Evolutionary conservation across 352 stramenopile species (phyloP), one percentile per base, ranked within the genome.

Genomic region (Phytophthora capsici): DNA sequence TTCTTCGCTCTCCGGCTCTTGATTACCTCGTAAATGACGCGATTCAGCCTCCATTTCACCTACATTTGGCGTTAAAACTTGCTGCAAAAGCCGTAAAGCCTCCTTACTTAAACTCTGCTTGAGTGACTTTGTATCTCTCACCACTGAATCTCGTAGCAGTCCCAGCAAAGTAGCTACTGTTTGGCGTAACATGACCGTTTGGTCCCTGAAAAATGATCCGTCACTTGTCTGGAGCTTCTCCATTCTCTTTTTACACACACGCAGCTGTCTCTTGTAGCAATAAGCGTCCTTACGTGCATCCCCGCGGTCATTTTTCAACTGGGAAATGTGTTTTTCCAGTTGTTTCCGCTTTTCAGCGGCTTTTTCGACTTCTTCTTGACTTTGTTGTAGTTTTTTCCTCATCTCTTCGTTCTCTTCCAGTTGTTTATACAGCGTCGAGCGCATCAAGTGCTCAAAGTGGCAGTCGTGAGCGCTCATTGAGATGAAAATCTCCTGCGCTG

Each of bases 31-130:
- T 14, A 32, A 46, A 10, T 37, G 46, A 37, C 19, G 25, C n/a
- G 26, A 23, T 4, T 58, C 45, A 50, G 40, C 57, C 17, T 65
- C 30, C 26, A 30, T 13, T 4, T 14, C 13, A 14, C 28, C 34
- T 25, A 69, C 16, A 20, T 19, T 53, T 52, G 58, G 58, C 22
- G 65, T 50, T 28, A 73, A 14, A 20, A 73, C 46, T 49, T 78
- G 62, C 0, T 65, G 46, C 6, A 84, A 45, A 25, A 84, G 58
- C 16, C 56, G 58, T 19, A 88, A 8, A 16, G 74, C 47, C 47
- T 89, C 82, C 32, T 88, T 91, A 57, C 82, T 89, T 10, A 88
- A 34, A 30, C 40, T 73, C 47, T 88, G 82, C 55, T 89, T 89
- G 1, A 63, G 49, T 5, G 80, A 84, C 48, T 91, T 91, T 8